These are phyloP conservation scores for Arxiozyma slooffiae DNA, from an alignment of 1,139 yeast genomes.

Conservation along the genomic window DNA sequence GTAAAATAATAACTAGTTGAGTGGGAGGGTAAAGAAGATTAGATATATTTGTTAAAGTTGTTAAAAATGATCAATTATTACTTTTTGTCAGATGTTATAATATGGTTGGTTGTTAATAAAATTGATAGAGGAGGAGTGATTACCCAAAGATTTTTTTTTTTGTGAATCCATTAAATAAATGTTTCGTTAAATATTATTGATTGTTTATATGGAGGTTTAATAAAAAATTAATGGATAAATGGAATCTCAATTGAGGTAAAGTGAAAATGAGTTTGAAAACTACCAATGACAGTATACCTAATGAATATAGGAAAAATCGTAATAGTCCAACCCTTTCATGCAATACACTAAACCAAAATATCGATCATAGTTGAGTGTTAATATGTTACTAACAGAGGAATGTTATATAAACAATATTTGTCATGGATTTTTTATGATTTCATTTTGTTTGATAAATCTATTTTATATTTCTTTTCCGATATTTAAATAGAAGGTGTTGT, in stretches of 20 bases:
- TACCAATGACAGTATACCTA: neutral
- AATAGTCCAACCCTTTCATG: neutral
- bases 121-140: neutral
- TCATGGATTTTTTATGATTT: neutral
- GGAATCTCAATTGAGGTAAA: neutral
- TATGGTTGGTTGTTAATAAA: neutral
- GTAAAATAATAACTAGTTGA: constrained; percentile 31
- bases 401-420: neutral
- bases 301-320: neutral
- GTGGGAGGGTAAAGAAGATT: neutral
- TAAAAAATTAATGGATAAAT: no score
- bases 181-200: neutral
- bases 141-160: neutral
- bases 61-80: no score
- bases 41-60: neutral
- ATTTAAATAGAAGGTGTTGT: constrained; percentile 80
- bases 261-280: neutral
- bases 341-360: neutral
- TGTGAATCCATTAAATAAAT: neutral
- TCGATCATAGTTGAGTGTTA: neutral
- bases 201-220: no score
- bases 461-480: neutral
- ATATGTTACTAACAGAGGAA: neutral
- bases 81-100: no score
- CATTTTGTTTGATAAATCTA: neutral